Evolutionary conservation across 108 stramenopile genomes (phyloP), one percentile per base, ranked within the genome.

Genomic region (Cyclotella choctawhatcheeana): DNA sequence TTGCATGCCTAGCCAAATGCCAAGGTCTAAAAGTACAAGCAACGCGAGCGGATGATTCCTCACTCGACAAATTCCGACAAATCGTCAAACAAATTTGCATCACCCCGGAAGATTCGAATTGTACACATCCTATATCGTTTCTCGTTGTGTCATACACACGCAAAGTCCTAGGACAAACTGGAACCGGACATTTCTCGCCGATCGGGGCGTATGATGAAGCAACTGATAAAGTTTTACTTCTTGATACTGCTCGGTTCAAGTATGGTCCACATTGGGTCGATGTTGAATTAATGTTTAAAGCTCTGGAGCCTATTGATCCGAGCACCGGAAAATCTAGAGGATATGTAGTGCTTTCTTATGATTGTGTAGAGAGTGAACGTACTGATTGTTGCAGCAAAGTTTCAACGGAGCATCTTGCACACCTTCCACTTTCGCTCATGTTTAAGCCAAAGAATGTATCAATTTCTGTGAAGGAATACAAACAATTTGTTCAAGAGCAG

Each of bases 171-270:
- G 62, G 74, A 34, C 96, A 96, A 71, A 96, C 93, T 1, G 96
- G 96, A 5, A 72, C 74, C 6, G 96, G 96, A 17, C 96, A 96
- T 64, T 97, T 93, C 77, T 86, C 84, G 29, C 93, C 93, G 26
- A 73, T 97, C 24, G 96, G 82, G 12, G 94, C 88, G 24, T 97
- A 88, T 65, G 87, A 93, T 62, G 64, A 61, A 47, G 79, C 44
- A 8, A 64, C 82, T 10, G 92, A 90, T 56, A 31, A 40, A 32
- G 88, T 94, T 10, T 84, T 97, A 1, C 69, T 97, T 29, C 62
- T 97, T 32, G 96, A 96, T 65, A 86, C 88, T 4, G 96, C 96
- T 1, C 84, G 96, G 18, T 96, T 96, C 82, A 96, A 96, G 69
- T 87, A 92, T 50, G 86, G 86, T 13, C 86, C 89, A 2, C 87